Base-by-base conservation (phyloP, 208 protist species). In the Crithidia brevicula region DNA sequence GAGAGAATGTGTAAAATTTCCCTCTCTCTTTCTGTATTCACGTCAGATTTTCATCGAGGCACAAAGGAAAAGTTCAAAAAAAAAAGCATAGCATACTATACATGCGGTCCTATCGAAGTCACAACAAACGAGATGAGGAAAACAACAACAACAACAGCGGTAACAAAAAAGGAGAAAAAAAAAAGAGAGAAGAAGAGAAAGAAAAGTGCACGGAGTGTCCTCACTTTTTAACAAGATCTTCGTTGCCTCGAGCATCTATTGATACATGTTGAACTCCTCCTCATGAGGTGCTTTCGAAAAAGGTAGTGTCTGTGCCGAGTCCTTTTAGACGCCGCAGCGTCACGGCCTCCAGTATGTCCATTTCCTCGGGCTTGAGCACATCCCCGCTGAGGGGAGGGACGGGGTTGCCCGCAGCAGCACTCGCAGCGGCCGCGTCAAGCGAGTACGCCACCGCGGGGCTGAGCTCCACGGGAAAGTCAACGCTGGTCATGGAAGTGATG, bases 321-420 rank as follows among this genome's bases (percentile, higher is more conserved):
- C 58, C 70, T 27, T 80, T 76, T 56, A 96, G 62, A 23, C 86
- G 71, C 56, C 74, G 68, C 40, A 92, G 79, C 42, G 86, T 77
- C 25, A 77, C 67, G 13, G 77, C 80, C 62, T 96, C 88, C n/a
- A 93, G 77, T 59, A 86, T 46, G 9, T 88, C 78, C 42, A 96
- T 73, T 60, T 96, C 74, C 38, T 96, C 88, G 4, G 79, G 62
- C 47, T 83, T 89, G 51, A 96, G 74, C 27, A 86, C 70, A 25
- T 77, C 66, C 11, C 36, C 72, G 40, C 38, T 67, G 11, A 61
- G 53, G 8, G 49, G 51, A 10, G 72, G 49, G 15, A 50, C 27
- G 7, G 76, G 18, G 18, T 60, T 51, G 45, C 49, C 59, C 8
- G 63, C 23, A 2, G 57, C 20, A 8, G 47, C 7, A 49, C 2